These are phyloP conservation scores for Hymenoscyphus salicellus DNA, from an alignment of 2,329 filamentous ascomycete species.

Conservation along the genomic window DNA sequence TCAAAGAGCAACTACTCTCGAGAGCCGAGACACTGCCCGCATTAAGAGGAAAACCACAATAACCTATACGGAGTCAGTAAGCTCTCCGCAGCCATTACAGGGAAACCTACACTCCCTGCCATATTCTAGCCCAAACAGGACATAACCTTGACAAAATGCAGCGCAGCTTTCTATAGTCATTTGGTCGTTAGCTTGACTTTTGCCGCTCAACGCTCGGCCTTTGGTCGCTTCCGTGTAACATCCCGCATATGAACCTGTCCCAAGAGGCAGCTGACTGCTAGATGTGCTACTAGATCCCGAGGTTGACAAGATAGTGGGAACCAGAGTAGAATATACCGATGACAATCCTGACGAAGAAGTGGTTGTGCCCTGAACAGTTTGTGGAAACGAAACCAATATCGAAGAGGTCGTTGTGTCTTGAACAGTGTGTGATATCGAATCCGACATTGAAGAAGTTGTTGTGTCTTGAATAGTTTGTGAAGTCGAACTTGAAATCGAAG, in stretches of 20 bases:
- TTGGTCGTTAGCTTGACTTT: constrained; percentile 20
- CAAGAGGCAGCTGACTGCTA: background rate
- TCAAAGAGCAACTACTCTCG: constrained; percentile 27
- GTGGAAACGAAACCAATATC: background rate
- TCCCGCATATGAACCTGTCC: constrained; percentile 18
- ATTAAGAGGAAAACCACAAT: constrained; percentile 29
- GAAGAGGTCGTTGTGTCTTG: background rate
- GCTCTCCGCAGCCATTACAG: background rate
- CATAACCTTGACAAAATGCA: constrained; percentile 30
- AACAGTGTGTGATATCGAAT: background rate
- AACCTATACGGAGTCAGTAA: constrained; percentile 19
- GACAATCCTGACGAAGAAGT: background rate
- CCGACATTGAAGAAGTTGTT: too few relatives aligned
- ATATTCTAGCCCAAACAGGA: constrained; percentile 40
- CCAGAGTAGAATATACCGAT: background rate
- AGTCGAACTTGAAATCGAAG: background rate
- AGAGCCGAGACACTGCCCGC: constrained; percentile 23
- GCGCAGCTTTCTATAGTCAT: constrained; percentile 36
- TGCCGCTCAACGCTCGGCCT: constrained; percentile 23
- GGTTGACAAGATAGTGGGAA: background rate
- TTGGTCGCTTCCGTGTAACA: constrained; percentile 32
- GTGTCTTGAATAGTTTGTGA: background rate
- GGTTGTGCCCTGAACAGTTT: background rate
- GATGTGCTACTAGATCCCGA: background rate
- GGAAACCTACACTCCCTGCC: constrained; percentile 30